A percentile compares a stretch with the other conserved stretches of the same genome.
These are phyloP conservation scores for Dillenia suffruticosa DNA, from an alignment of 164 flowering plant species.

Conservation along the genomic window DNA sequence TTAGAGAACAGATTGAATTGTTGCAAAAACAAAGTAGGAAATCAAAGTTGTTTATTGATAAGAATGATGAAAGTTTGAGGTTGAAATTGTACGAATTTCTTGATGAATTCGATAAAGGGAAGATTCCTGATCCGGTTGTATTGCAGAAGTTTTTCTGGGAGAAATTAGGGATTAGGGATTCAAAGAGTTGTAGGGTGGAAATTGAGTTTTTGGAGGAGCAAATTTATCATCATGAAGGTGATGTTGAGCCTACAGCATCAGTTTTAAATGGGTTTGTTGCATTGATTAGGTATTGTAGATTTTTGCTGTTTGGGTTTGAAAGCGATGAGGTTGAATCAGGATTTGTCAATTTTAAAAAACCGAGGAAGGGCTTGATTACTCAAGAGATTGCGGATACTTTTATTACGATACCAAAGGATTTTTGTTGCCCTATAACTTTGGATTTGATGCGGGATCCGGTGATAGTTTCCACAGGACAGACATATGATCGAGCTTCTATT, in stretches of 20 bases:
- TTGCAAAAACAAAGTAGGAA: constrained; percentile 55
- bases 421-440: constrained; percentile 78
- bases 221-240: constrained; percentile 65
- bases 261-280: constrained; percentile 83
- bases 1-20: constrained; percentile 61
- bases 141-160: constrained; percentile 48
- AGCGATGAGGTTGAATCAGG: constrained; percentile 42
- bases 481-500: constrained; percentile 78
- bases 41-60: constrained; percentile 51
- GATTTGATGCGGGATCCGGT: constrained; percentile 96
- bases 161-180: constrained; percentile 47
- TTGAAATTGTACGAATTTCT: constrained; percentile 43
- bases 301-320: constrained; percentile 74
- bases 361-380: constrained; percentile 41
- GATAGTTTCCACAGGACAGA: constrained; percentile 86
- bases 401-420: constrained; percentile 67
- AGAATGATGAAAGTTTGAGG: constrained; percentile 55
- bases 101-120: constrained; percentile 55
- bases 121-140: constrained; percentile 35
- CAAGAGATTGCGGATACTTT: constrained; percentile 64
- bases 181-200: constrained; percentile 52
- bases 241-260: constrained; percentile 58
- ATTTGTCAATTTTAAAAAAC: constrained; percentile 26
- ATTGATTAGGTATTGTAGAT: constrained; percentile 62
- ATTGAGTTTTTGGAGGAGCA: constrained; percentile 92